phyloP scores from a whole-genome alignment of 257 asterid genomes.

The Sherardia arvensis region DNA sequence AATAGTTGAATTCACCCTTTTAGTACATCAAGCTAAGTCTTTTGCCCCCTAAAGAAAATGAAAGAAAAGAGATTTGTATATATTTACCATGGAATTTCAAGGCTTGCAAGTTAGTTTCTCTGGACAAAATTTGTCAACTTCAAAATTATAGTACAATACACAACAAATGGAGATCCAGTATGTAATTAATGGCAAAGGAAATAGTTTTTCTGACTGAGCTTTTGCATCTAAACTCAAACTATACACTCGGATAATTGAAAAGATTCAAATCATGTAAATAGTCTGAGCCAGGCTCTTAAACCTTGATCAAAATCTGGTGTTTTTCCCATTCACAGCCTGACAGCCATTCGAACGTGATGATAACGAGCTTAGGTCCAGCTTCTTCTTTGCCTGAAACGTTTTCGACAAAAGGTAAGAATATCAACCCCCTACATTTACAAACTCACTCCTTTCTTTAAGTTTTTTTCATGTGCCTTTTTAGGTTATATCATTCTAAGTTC shows the following conservation, averaged over 20 bases:
- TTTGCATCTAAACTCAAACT: not conserved
- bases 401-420: constrained; percentile 25
- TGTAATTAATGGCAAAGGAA: not conserved
- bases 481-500: constrained; percentile 7
- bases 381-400: constrained; percentile 78
- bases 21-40: not conserved
- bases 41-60: not conserved
- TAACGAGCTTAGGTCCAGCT: constrained; percentile 68
- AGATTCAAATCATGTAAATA: not conserved
- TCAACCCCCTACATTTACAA: constrained; percentile 31
- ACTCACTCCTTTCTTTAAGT: constrained; percentile 4
- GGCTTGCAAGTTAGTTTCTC: not conserved
- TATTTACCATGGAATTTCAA: not conserved
- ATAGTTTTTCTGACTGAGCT: not conserved
- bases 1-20: not conserved
- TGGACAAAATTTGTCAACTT: not conserved
- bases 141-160: not conserved
- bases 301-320: not conserved
- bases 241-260: constrained; percentile 5
- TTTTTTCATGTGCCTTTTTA: constrained; percentile 2
- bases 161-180: not conserved
- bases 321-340: constrained; percentile 1
- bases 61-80: constrained; percentile 1
- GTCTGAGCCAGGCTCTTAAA: not conserved
- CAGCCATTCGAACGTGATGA: constrained; percentile 11